Evolutionary conservation across 2,329 filamentous ascomycete genomes (phyloP).

Genomic region (Rhinocladiella mackenziei): DNA sequence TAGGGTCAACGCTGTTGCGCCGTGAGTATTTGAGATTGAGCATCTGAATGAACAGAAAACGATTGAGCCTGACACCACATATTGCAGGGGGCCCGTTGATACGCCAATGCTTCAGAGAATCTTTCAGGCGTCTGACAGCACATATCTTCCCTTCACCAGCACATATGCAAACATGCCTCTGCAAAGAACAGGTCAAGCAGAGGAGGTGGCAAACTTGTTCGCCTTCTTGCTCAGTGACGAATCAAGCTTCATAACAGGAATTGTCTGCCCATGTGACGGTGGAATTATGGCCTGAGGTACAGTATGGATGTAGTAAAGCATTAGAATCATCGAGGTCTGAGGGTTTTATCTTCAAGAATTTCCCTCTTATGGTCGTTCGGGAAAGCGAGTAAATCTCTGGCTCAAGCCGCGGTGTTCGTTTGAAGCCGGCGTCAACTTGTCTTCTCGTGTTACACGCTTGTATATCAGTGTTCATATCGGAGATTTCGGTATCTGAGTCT

Average conservation of each 20-base stretch:
- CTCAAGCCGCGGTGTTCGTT: no score
- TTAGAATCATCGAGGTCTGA: no score
- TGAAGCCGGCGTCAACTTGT: no score
- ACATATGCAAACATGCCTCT: constrained; percentile 6
- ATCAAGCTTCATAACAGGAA: constrained; percentile 46
- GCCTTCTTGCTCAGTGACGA: constrained; percentile 48
- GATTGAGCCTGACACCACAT: background rate
- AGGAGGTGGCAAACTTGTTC: constrained; percentile 42
- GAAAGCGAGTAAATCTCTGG: no score
- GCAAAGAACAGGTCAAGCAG: constrained; percentile 4
- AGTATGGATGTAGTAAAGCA: no score
- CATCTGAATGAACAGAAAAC: background rate
- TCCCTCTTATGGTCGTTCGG: no score
- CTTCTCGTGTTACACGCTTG: no score
- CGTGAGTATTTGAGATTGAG: constrained; percentile 18
- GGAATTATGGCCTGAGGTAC: no score
- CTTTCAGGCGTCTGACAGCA: background rate
- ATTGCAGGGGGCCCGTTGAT: constrained; percentile 1
- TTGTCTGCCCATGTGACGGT: constrained; percentile 45
- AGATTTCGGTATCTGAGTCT: background rate
- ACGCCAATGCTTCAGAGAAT: constrained; percentile 7
- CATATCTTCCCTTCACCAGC: background rate
- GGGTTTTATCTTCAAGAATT: no score
- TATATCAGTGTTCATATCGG: no score
- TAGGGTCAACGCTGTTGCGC: constrained; percentile 36